phyloP scores from a whole-genome alignment of 331 rosid species.

The Ulmus americana region DNA sequence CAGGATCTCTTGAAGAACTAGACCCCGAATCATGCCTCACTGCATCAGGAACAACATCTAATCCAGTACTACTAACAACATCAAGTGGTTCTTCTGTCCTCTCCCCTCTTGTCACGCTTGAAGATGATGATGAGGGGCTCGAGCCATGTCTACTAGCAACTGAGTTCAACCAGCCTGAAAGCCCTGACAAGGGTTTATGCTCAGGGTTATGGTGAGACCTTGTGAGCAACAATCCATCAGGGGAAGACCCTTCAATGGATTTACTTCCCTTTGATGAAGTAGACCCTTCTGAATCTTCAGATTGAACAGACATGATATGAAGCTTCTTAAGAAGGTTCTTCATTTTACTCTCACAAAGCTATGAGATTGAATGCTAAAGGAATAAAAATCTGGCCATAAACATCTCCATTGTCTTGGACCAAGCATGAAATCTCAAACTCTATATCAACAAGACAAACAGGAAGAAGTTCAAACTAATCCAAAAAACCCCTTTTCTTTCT shows the following conservation, averaged over 20 bases:
- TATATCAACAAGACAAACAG: conserved; percentile 26
- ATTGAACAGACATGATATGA: conserved; percentile 58
- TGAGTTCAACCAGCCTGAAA: conserved; percentile 72
- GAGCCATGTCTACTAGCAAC: conserved; percentile 52
- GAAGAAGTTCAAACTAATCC: conserved; percentile 24
- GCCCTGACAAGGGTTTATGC: conserved; percentile 55
- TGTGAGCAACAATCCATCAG: conserved; percentile 42
- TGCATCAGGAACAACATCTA: conserved; percentile 50
- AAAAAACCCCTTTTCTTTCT: conserved; percentile 28
- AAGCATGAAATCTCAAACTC: conserved; percentile 52
- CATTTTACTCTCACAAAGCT: conserved; percentile 46
- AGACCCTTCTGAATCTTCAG: conserved; percentile 59
- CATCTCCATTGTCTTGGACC: conserved; percentile 65
- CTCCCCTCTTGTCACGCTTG: conserved; percentile 38
- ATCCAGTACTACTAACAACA: conserved; percentile 43
- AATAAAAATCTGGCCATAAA: conserved; percentile 47
- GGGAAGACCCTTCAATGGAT: conserved; percentile 40
- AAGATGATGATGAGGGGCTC: conserved; percentile 41
- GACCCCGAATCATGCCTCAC: conserved; percentile 55
- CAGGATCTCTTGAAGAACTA: conserved; percentile 70
- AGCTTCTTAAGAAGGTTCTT: conserved; percentile 92
- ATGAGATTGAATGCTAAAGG: conserved; percentile 37
- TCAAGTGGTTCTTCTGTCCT: conserved; percentile 47
- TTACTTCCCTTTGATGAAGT: conserved; percentile 57
- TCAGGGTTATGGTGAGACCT: conserved; percentile 47